Evolutionary conservation across 148 eudicot species (phyloP), one percentile per base, ranked within the genome.

Genomic region (Cornus controversa): DNA sequence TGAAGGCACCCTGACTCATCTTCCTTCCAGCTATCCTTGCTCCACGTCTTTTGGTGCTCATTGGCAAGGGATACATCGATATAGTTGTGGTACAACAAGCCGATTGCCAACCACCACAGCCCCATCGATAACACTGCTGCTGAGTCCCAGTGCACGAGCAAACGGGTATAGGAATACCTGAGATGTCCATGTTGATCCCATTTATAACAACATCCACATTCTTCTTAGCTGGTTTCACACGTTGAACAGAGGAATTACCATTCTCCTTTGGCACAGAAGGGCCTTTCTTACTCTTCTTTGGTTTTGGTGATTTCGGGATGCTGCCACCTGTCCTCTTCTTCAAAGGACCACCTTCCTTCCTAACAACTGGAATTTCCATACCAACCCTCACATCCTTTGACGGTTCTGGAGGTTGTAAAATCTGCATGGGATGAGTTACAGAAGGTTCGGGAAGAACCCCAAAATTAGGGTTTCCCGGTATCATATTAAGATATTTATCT

Each of bases 121-220:
- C 91, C 91, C 91, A 88, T 47, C 87, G 84, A 65, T 88, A 88
- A 70, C 91, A 88, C 72, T 88, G 91, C 75, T 85, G 91, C 24
- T 82, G 83, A 8, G 63, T 29, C 40, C 91, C 91, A 20, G 91
- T 88, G 54, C 91, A 88, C 0, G 91, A 83, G 77, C 91, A 88
- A 75, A 88, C 85, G 1, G 91, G 91, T 24, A 88, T 82, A 0
- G 91, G 89, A 54, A 86, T 86, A 42, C 83, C 91, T 1, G 85
- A 80, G 47, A 88, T 88, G 69, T 88, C 89, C 87, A 88, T 78
- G 57, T 88, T 85, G 8, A 85, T 70, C 31, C 91, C 91, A 64
- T 88, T 88, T 63, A 88, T 85, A 1, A 86, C 85, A 64, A 88
- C 58, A 26, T 84, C 86, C 37, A 85, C 31, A 36, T 63, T 88